A percentile compares a stretch with the other conserved stretches of the same genome.
phyloP scores from a whole-genome alignment of 129 eudicot species.

The Tagetes erecta region DNA sequence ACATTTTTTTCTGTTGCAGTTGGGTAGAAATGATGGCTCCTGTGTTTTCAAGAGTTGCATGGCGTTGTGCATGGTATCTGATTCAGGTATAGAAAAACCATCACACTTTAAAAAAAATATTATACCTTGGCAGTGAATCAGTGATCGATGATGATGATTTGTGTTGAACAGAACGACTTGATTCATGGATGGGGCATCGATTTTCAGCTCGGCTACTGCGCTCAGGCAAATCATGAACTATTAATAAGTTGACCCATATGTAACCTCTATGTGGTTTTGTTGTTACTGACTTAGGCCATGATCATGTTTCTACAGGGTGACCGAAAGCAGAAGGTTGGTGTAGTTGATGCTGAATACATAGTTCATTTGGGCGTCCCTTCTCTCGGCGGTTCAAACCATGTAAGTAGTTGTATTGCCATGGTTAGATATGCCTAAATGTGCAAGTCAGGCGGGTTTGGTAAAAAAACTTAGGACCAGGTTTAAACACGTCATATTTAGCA shows the following conservation, averaged over 20 bases:
- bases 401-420: constrained; percentile 18
- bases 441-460: neutral
- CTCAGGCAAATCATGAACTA: constrained; percentile 53
- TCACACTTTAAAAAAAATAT: neutral
- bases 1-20: constrained; percentile 32
- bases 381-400: constrained; percentile 64
- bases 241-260: neutral
- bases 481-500: neutral
- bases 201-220: constrained; percentile 91
- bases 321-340: constrained; percentile 72
- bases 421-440: neutral
- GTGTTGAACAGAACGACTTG: constrained; percentile 67
- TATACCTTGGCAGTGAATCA: neutral
- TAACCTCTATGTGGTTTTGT: neutral
- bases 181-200: constrained; percentile 98
- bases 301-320: constrained; percentile 61
- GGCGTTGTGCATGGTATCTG: constrained; percentile 89
- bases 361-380: constrained; percentile 82
- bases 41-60: constrained; percentile 76
- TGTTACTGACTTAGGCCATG: constrained; percentile 1
- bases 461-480: neutral
- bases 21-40: constrained; percentile 99
- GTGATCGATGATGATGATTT: constrained; percentile 7
- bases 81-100: constrained; percentile 52
- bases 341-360: constrained; percentile 76